phyloP scores from a whole-genome alignment of 192 early-diverging fungal genomes.

The Rhizophagus prolifer region DNA sequence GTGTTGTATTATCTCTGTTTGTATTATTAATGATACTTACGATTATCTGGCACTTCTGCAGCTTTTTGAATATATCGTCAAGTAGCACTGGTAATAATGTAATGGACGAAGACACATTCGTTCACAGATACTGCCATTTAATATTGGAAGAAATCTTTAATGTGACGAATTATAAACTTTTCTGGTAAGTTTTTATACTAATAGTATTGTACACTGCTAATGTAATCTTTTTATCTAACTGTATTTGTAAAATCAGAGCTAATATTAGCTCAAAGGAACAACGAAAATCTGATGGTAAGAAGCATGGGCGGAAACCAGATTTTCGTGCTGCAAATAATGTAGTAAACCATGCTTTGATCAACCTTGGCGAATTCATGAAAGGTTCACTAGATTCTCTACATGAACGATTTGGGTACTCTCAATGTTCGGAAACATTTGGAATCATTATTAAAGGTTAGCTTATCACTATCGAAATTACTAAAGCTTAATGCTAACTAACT shows the following conservation, averaged over 20 bases:
- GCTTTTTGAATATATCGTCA: too few relatives aligned
- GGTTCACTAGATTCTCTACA: constrained; percentile 10
- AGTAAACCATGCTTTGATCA: constrained; percentile 9
- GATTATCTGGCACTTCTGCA: too few relatives aligned
- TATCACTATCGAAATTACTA: constrained; percentile 1
- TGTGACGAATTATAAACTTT: too few relatives aligned
- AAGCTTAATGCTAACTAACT: constrained; percentile 6
- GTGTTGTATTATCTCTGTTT: too few relatives aligned
- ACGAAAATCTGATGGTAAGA: background rate
- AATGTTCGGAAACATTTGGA: too few relatives aligned
- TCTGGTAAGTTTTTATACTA: too few relatives aligned
- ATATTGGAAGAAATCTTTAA: background rate
- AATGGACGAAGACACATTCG: background rate
- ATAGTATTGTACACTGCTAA: too few relatives aligned
- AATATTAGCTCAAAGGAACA: background rate
- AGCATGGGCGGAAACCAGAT: background rate
- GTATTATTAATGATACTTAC: too few relatives aligned
- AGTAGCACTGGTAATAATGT: too few relatives aligned
- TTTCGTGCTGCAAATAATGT: background rate
- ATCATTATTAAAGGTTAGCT: constrained; percentile 1
- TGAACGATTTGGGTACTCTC: constrained; percentile 21
- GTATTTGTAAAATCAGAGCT: background rate
- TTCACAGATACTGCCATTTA: constrained; percentile 7
- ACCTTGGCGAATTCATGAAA: constrained; percentile 11
- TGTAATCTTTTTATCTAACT: background rate